phyloP scores from a whole-genome alignment of 345 rosid species.

The Salix exigua region DNA sequence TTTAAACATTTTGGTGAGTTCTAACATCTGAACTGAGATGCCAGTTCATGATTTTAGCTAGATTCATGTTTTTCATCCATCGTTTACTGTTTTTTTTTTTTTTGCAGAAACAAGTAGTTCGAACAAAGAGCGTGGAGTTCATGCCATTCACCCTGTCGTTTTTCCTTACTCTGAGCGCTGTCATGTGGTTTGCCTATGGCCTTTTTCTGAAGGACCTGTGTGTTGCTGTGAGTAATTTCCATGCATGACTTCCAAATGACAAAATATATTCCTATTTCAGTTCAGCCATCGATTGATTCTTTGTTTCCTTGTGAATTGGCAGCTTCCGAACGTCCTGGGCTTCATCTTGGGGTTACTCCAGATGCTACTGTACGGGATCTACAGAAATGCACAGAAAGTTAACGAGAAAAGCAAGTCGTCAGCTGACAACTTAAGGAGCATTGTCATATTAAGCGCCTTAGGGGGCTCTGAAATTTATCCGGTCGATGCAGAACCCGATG shows the following conservation, averaged over 20 bases:
- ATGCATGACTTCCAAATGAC: background rate
- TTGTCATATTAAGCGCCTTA: slow-evolving; percentile 12
- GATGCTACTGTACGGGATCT: slow-evolving; percentile 57
- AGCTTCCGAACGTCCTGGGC: slow-evolving; percentile 81
- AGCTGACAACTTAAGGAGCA: slow-evolving; percentile 26
- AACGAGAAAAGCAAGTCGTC: slow-evolving; percentile 16
- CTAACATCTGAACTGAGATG: background rate
- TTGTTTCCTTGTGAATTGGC: background rate
- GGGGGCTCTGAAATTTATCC: slow-evolving; percentile 35
- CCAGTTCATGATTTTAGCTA: background rate
- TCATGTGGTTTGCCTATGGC: slow-evolving; percentile 82
- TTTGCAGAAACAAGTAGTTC: slow-evolving; percentile 32
- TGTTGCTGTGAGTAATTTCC: slow-evolving; percentile 55
- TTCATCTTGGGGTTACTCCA: slow-evolving; percentile 65
- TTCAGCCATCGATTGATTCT: background rate
- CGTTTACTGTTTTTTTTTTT: background rate
- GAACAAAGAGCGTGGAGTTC: slow-evolving; percentile 82
- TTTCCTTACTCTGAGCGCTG: slow-evolving; percentile 75
- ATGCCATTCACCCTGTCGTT: slow-evolving; percentile 86
- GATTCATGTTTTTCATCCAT: background rate
- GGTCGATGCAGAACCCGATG: slow-evolving; percentile 2
- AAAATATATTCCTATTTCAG: background rate
- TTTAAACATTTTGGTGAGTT: slow-evolving; percentile 58
- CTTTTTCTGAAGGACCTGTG: slow-evolving; percentile 52
- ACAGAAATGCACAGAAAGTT: slow-evolving; percentile 36